phyloP scores from a whole-genome alignment of 441 rosid species.

The Dalechampia spathulata region DNA sequence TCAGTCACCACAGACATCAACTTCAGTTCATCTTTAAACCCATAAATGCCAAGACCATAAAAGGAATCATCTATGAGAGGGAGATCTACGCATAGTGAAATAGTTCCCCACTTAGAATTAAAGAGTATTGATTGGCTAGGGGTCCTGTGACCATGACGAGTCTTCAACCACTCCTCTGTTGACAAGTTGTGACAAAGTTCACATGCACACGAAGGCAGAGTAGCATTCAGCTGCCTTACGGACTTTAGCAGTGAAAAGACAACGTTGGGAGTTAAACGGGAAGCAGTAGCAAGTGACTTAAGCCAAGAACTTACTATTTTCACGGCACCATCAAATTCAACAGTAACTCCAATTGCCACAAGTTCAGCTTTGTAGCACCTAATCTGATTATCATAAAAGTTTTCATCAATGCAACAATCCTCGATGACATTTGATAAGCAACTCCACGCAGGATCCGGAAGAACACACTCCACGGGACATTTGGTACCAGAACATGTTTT shows the following conservation, averaged over 20 bases:
- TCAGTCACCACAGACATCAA: background rate
- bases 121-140: slow-evolving; percentile 1
- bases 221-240: background rate
- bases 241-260: background rate
- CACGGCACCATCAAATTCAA: background rate
- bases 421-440: background rate
- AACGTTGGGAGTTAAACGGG: background rate
- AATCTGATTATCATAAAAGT: slow-evolving; percentile 3
- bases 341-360: slow-evolving; percentile 5
- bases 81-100: slow-evolving; percentile 1
- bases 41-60: background rate
- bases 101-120: slow-evolving; percentile 1
- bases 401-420: background rate
- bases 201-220: background rate
- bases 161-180: background rate
- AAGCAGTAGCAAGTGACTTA: background rate
- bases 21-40: background rate
- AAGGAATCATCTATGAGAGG: slow-evolving; percentile 8
- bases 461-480: background rate
- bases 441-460: background rate
- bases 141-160: slow-evolving; percentile 7
- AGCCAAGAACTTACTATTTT: background rate
- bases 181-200: background rate
- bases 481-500: background rate
- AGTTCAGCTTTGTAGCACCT: slow-evolving; percentile 2